Percentiles rank a stretch among this genome's conserved stretches.
Conservation (phyloP, 2,329 filamentous ascomycete species). For the Fusarium nodosum region DNA sequence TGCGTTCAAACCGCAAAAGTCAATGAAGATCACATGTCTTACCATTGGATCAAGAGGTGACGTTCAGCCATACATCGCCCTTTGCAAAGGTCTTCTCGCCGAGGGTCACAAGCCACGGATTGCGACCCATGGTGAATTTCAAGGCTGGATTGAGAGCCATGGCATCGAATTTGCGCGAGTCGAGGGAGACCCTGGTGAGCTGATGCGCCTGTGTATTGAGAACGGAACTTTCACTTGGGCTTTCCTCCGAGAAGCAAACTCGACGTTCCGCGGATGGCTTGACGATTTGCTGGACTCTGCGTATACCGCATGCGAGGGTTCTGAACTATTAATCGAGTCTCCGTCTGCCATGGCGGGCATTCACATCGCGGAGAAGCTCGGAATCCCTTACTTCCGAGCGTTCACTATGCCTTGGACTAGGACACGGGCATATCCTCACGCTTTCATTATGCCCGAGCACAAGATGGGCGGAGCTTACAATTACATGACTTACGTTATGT, state of each 20-base stretch:
- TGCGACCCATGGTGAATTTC: constrained; percentile 92
- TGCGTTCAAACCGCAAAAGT: constrained; percentile 86
- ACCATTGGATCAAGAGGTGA: constrained; percentile 97
- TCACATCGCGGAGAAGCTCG: constrained; percentile 93
- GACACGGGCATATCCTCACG: constrained; percentile 94
- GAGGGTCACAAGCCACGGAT: constrained; percentile 91
- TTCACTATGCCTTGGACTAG: constrained; percentile 99
- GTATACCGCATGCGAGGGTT: constrained; percentile 86
- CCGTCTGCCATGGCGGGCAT: constrained; percentile 98
- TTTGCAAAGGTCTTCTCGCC: constrained; percentile 89
- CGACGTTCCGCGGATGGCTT: constrained; percentile 94
- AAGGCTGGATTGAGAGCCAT: constrained; percentile 88
- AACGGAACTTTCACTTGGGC: constrained; percentile 96
- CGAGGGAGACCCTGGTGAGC: constrained; percentile 89
- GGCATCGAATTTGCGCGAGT: constrained; percentile 93
- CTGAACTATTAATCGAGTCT: constrained; percentile 92
- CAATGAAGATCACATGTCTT: constrained; percentile 88
- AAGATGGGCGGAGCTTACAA: constrained; percentile 98
- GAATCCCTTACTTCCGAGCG: constrained; percentile 94
- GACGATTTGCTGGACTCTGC: constrained; percentile 87
- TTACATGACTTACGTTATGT: constrained; percentile 94
- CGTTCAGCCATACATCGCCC: constrained; percentile 96
- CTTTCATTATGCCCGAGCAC: constrained; percentile 91
- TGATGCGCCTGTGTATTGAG: constrained; percentile 96
- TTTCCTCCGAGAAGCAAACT: constrained; percentile 88